Base-by-base conservation (phyloP, 164 flowering plant genomes). In the Aristolochia contorta region DNA sequence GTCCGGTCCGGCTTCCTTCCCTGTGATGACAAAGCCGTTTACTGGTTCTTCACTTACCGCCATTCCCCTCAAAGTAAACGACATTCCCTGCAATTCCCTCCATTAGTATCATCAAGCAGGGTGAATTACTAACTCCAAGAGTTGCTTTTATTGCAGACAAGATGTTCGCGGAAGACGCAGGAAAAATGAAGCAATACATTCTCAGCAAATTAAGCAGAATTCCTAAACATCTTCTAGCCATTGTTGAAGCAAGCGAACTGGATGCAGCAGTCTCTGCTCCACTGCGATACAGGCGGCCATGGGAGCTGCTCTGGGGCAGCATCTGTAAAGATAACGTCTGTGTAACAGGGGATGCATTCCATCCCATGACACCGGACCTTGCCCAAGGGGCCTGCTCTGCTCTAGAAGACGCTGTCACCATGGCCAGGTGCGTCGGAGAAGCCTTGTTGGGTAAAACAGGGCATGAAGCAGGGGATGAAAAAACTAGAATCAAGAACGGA, bases 381-480 rank as follows among this genome's bases (percentile, higher is more conserved):
- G 60, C 27, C 25, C 67, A 64, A 25, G 60, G 67, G 12, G 67
- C 46, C 10, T 64, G 67, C 60, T 56, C 67, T 9, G 60, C 67
- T 4, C 32, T 64, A 33, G 67, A 64, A 57, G 67, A 64, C 22
- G 46, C 54, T 0, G 46, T 64, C 37, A 47, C 48, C 21, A n/a
- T 64, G 67, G 67, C 60, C n/a, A 56, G 67, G 55, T 64, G 60
- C 60, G 18, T 64, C 47, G 67, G 60, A 47, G 60, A 64, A 19
- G 60, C 60, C 23, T 41, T 64, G 9, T 33, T 51, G 47, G 54
- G 25, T 9, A 61, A 61, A 52, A 7, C 56, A 67, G 68, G 70
- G 61, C 81, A 84, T 54, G 57, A 78, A 18, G 82, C 79, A 52
- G 82, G 80, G 9, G 75, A 84, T 41, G 91, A 83, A 65, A 72